Conservation (phyloP, 768 basidiomycete species). For the Roridomyces roridus region DNA sequence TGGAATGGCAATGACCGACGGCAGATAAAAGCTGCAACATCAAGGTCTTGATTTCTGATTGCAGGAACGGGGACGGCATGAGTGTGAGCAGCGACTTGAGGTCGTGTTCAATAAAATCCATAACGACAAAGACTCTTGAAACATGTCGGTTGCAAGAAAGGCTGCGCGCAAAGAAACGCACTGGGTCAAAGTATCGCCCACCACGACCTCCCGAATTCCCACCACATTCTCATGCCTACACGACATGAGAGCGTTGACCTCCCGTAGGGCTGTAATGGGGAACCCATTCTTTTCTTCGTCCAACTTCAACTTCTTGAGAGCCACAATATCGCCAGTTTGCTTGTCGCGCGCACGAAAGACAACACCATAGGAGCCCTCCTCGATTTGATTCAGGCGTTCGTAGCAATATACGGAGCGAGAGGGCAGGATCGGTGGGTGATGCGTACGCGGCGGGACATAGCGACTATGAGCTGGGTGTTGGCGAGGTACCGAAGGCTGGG, state of each 20-base stretch:
- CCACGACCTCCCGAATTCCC: slow-evolving; percentile 95
- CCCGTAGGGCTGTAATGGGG: slow-evolving; percentile 94
- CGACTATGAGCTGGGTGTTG: slow-evolving; percentile 52
- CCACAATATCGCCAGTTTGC: slow-evolving; percentile 93
- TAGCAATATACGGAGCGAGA: slow-evolving; percentile 95
- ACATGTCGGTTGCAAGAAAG: slow-evolving; percentile 27
- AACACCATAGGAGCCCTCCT: slow-evolving; percentile 97
- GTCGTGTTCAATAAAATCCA: slow-evolving; percentile 99
- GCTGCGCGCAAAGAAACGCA: slow-evolving; percentile 58
- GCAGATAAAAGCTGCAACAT: slow-evolving; percentile 94
- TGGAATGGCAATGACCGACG: slow-evolving; percentile 90
- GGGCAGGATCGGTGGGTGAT: slow-evolving; percentile 80
- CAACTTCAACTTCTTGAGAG: slow-evolving; percentile 96
- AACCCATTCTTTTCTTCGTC: slow-evolving; percentile 99
- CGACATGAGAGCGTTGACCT: slow-evolving; percentile 95
- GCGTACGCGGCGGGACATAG: slow-evolving; percentile 77
- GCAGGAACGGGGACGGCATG: slow-evolving; percentile 96
- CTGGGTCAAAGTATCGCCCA: slow-evolving; percentile 99
- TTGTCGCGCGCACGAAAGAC: slow-evolving; percentile 97
- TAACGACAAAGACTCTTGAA: slow-evolving; percentile 94
- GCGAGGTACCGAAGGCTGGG: slow-evolving; percentile 25
- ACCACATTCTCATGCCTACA: slow-evolving; percentile 97
- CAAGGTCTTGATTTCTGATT: slow-evolving; percentile 98
- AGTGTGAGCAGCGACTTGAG: slow-evolving; percentile 93
- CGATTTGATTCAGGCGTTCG: slow-evolving; percentile 95